These are phyloP conservation scores for Melampsora americana DNA, from an alignment of 1,284 basidiomycete species.

Conservation along the genomic window DNA sequence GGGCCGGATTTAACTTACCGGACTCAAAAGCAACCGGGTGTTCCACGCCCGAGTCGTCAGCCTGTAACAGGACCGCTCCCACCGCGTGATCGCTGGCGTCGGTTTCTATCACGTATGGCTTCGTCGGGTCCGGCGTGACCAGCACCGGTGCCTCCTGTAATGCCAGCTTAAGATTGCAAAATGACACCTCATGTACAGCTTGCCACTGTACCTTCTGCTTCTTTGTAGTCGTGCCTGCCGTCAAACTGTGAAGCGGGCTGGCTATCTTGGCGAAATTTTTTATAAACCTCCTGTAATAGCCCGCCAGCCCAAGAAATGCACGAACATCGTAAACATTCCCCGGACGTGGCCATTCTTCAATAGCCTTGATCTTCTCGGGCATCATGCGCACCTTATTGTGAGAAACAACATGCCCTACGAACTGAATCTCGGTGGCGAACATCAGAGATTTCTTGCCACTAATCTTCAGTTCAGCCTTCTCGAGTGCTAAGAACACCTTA, in stretches of 20 bases:
- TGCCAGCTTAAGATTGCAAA: background rate
- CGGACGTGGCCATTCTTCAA: background rate
- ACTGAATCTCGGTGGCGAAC: too few relatives aligned
- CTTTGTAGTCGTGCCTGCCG: background rate
- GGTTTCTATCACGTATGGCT: background rate
- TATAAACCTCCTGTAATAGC: background rate
- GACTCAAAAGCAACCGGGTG: slow-evolving; percentile 44
- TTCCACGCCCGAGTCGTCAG: background rate
- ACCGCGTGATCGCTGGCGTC: slow-evolving; percentile 21
- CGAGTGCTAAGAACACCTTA: background rate
- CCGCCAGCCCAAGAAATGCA: background rate
- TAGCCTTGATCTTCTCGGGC: background rate
- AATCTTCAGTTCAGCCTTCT: too few relatives aligned
- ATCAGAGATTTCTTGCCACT: background rate
- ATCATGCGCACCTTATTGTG: too few relatives aligned
- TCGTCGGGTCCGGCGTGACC: background rate
- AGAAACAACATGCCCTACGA: too few relatives aligned
- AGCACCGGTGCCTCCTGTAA: background rate
- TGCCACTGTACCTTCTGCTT: background rate
- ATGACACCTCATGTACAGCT: background rate
- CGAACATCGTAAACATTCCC: background rate
- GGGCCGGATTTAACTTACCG: slow-evolving; percentile 30
- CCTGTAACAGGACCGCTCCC: slow-evolving; percentile 41
- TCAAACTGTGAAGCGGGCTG: background rate
- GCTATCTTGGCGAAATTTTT: slow-evolving; percentile 2